Percentiles rank a stretch among this genome's conserved stretches.
Conservation (phyloP, 345 rosid species). For the Reutealis trisperma region DNA sequence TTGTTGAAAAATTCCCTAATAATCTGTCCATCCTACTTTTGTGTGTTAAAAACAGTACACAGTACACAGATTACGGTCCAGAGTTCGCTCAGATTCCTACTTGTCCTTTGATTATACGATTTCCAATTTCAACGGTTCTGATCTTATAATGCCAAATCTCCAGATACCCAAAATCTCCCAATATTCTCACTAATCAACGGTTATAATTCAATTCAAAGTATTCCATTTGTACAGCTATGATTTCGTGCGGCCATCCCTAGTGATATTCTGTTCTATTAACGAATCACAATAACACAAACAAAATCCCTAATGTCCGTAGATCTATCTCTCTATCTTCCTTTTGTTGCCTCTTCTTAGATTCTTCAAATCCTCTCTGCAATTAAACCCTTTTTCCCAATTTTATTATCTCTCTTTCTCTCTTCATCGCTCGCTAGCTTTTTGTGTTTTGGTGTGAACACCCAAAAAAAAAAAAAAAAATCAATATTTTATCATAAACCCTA, state of each 20-base stretch:
- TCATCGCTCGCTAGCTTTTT: too few species aligned
- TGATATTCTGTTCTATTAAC: background rate
- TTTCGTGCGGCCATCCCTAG: background rate
- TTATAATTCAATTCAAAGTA: background rate
- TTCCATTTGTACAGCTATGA: conserved; percentile 7
- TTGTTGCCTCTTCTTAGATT: background rate
- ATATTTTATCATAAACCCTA: conserved; percentile 14
- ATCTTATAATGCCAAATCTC: too few species aligned
- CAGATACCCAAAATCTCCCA: too few species aligned
- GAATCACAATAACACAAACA: background rate
- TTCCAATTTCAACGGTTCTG: too few species aligned
- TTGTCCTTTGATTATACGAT: too few species aligned
- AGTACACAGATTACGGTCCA: too few species aligned
- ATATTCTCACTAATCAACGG: background rate
- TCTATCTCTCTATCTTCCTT: background rate
- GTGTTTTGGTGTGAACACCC: background rate
- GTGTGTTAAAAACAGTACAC: too few species aligned
- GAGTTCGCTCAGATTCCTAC: too few species aligned
- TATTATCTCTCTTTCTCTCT: background rate
- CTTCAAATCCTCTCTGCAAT: background rate
- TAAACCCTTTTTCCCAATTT: background rate
- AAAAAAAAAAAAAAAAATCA: too few species aligned
- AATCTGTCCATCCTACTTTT: too few species aligned
- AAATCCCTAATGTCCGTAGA: background rate
- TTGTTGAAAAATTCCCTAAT: too few species aligned